Evolutionary conservation across 1,139 yeast species (phyloP).

Genomic region (Yamadazyma pseudoaaseri): DNA sequence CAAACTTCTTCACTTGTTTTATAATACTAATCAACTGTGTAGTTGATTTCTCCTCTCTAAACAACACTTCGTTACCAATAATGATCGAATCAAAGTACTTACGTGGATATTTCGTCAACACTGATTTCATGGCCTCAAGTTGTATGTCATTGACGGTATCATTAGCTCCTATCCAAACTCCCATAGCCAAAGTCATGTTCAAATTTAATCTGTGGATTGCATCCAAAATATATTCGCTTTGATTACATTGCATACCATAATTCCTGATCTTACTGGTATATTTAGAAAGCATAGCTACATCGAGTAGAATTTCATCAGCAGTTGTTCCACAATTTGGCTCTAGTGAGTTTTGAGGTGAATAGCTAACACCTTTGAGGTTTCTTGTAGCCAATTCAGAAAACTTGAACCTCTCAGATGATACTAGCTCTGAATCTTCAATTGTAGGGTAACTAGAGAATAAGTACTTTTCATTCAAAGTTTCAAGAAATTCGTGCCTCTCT

Average conservation of each 20-base stretch:
- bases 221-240: constrained; percentile 50
- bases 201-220: constrained; percentile 51
- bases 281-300: constrained; percentile 54
- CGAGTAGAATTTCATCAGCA: constrained; percentile 49
- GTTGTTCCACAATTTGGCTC: constrained; percentile 54
- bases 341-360: constrained; percentile 53
- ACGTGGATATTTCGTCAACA: constrained; percentile 46
- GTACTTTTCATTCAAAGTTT: constrained; percentile 4
- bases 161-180: constrained; percentile 60
- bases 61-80: constrained; percentile 65
- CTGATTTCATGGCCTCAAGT: constrained; percentile 38
- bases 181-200: constrained; percentile 58
- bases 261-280: constrained; percentile 57
- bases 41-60: constrained; percentile 47
- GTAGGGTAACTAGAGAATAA: background rate
- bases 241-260: constrained; percentile 66
- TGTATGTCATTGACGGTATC: constrained; percentile 41
- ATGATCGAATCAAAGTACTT: constrained; percentile 49
- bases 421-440: background rate
- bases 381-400: background rate
- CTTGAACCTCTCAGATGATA: background rate
- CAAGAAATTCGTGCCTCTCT: constrained; percentile 7
- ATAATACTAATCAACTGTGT: constrained; percentile 42
- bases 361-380: constrained; percentile 55
- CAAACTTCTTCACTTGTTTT: constrained; percentile 36